Evolutionary conservation across 164 flowering plant genomes (phyloP).

Genomic region (Tetracentron sinense): DNA sequence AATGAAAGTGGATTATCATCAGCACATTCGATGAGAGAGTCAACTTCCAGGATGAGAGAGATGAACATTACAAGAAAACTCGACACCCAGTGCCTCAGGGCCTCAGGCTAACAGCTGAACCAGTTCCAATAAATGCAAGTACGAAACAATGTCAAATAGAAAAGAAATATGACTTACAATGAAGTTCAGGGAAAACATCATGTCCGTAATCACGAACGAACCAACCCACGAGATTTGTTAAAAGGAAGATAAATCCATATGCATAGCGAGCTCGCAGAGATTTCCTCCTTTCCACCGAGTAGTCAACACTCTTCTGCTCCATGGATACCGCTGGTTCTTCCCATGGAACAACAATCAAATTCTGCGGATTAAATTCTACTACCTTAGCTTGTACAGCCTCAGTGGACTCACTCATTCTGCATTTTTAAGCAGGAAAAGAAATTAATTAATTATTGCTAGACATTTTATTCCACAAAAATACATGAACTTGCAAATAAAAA

Average conservation of each 20-base stretch:
- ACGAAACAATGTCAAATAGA: background rate
- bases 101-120: background rate
- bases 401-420: constrained; percentile 26
- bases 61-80: too few species aligned
- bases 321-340: constrained; percentile 20
- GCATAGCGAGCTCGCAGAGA: constrained; percentile 57
- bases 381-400: constrained; percentile 14
- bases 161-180: constrained; percentile 39
- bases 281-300: constrained; percentile 33
- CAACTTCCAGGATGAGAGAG: too few species aligned
- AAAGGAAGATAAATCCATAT: constrained; percentile 63
- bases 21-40: too few species aligned
- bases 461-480: background rate
- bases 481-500: background rate
- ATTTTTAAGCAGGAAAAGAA: constrained; percentile 9
- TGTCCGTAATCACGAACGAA: constrained; percentile 76
- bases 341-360: too few species aligned
- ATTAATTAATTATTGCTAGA: background rate
- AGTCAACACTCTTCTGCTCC: constrained; percentile 22
- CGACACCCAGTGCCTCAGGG: background rate
- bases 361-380: constrained; percentile 6
- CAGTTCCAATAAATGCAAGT: background rate
- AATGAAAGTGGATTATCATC: too few species aligned
- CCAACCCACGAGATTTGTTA: constrained; percentile 72
- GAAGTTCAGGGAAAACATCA: constrained; percentile 34